Evolutionary conservation across 2,329 filamentous ascomycete species (phyloP).

Genomic region (Sarocladium oryzae): DNA sequence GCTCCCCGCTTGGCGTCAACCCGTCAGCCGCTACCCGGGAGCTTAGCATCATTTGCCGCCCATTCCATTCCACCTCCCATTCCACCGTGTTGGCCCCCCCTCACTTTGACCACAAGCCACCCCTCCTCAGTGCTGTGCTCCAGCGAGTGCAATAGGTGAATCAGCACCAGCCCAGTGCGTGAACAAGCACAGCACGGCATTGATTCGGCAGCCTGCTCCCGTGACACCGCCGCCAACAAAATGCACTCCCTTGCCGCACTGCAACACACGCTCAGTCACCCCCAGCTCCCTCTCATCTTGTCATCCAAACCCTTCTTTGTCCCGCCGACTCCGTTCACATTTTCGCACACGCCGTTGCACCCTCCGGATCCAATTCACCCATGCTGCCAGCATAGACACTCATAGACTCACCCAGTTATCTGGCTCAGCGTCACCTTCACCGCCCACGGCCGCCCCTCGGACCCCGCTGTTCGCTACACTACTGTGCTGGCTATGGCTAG

Average conservation of each 20-base stretch:
- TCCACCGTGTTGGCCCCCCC: too few species aligned
- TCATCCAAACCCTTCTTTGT: too few species aligned
- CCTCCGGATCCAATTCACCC: neutral
- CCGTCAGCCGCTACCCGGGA: conserved; percentile 1
- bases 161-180: too few species aligned
- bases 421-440: neutral
- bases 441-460: neutral
- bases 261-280: too few species aligned
- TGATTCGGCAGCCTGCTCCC: too few species aligned
- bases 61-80: neutral
- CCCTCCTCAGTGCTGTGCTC: too few species aligned
- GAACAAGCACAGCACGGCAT: conserved; percentile 1
- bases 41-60: neutral
- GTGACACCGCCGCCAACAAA: too few species aligned
- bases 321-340: too few species aligned
- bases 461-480: conserved; percentile 3
- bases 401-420: neutral
- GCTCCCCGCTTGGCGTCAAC: neutral
- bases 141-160: too few species aligned
- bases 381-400: neutral
- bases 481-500: conserved; percentile 6
- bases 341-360: too few species aligned
- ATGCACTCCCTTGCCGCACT: too few species aligned
- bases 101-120: too few species aligned
- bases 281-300: neutral